These are phyloP conservation scores for Colletotrichum orchidophilum DNA, from an alignment of 2,329 filamentous ascomycete species.

Conservation along the genomic window DNA sequence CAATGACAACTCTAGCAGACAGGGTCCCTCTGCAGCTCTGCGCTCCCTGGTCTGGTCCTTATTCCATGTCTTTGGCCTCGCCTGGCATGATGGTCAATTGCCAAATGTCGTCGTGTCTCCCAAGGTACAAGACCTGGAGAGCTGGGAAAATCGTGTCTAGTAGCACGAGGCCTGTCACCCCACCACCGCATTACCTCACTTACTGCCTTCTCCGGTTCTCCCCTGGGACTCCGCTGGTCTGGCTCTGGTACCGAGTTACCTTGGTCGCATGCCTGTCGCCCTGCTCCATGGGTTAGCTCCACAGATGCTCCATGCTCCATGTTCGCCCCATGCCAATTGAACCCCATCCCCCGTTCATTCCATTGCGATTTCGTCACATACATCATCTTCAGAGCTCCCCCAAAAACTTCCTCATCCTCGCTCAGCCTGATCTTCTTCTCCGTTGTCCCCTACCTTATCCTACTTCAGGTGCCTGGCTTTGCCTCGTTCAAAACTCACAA, in stretches of 20 bases:
- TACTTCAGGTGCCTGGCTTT: neutral
- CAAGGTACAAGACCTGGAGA: neutral
- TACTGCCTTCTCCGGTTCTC: too few species aligned
- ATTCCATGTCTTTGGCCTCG: neutral
- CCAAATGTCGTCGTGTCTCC: neutral
- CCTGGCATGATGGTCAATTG: neutral
- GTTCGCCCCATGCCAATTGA: conserved; percentile 27
- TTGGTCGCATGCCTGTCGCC: conserved; percentile 10
- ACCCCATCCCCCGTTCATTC: conserved; percentile 22
- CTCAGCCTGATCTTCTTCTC: neutral
- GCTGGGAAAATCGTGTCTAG: conserved; percentile 2
- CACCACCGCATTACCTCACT: conserved; percentile 25
- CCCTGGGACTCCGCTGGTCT: too few species aligned
- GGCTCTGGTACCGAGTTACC: conserved; percentile 1
- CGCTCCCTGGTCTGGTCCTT: neutral
- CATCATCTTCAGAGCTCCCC: conserved; percentile 29
- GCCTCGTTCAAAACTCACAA: neutral
- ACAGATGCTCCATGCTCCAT: conserved; percentile 17
- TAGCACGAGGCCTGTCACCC: conserved; percentile 27
- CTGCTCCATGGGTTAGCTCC: conserved; percentile 26
- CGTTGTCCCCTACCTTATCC: neutral
- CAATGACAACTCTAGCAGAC: neutral
- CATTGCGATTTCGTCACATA: conserved; percentile 34
- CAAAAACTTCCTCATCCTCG: neutral
- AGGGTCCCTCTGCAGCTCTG: neutral